A percentile compares a stretch with the other conserved stretches of the same genome.
phyloP scores from a whole-genome alignment of 306 rosid species.

The Lathyrus sativus region DNA sequence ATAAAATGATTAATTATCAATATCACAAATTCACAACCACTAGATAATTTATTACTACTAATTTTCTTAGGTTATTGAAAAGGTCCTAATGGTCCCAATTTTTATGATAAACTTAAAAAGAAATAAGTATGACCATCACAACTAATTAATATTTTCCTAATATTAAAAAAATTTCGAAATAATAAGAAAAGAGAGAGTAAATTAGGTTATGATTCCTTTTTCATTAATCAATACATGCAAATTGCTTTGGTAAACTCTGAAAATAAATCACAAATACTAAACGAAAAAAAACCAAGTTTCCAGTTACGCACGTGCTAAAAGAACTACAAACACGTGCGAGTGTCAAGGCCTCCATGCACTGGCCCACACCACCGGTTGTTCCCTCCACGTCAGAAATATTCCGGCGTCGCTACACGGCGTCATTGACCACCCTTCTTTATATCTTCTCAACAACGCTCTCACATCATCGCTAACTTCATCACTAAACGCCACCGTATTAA shows the following conservation, averaged over 20 bases:
- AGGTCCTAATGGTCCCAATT: slow-evolving; percentile 31
- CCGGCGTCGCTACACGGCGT: slow-evolving; percentile 67
- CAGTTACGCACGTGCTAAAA: slow-evolving; percentile 41
- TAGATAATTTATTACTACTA: slow-evolving; percentile 11
- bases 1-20: slow-evolving; percentile 13
- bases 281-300: neutral
- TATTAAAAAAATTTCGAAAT: slow-evolving; percentile 9
- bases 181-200: slow-evolving; percentile 21
- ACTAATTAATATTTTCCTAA: neutral
- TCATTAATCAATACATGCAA: slow-evolving; percentile 51
- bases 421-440: slow-evolving; percentile 93
- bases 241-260: slow-evolving; percentile 35
- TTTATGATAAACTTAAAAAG: neutral
- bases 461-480: slow-evolving; percentile 93
- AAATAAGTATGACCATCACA: neutral
- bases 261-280: slow-evolving; percentile 10
- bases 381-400: slow-evolving; percentile 87
- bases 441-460: slow-evolving; percentile 78
- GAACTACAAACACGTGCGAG: slow-evolving; percentile 17
- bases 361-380: slow-evolving; percentile 92
- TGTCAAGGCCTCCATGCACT: slow-evolving; percentile 87
- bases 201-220: slow-evolving; percentile 46
- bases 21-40: slow-evolving; percentile 30
- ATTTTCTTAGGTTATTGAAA: slow-evolving; percentile 29
- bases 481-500: slow-evolving; percentile 60